Evolutionary conservation across 805 yeast species (phyloP).

Genomic region (Kazachstania kunashirensis): DNA sequence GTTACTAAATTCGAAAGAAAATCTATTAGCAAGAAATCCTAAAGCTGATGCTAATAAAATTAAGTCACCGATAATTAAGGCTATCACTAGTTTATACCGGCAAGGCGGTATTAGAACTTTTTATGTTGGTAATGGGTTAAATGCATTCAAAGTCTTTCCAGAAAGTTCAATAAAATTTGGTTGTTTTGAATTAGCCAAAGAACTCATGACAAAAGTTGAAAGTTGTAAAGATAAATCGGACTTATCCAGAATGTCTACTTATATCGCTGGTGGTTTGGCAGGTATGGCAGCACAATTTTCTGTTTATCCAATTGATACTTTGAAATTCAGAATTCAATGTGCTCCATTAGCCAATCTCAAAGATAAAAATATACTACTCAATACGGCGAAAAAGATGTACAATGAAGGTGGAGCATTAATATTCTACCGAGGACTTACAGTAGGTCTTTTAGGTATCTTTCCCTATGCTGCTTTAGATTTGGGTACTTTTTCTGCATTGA

Average conservation of each 20-base stretch:
- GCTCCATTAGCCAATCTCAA: conserved; percentile 56
- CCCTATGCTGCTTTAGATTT: conserved; percentile 95
- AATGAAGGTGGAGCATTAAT: conserved; percentile 64
- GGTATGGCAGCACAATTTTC: conserved; percentile 90
- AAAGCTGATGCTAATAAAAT: conserved; percentile 37
- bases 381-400: conserved; percentile 72
- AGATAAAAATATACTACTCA: conserved; percentile 51
- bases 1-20: conserved; percentile 46
- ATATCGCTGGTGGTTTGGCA: conserved; percentile 90
- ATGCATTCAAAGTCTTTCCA: conserved; percentile 89
- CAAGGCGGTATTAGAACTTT: conserved; percentile 85
- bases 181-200: conserved; percentile 80
- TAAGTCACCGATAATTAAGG: conserved; percentile 68
- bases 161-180: conserved; percentile 98
- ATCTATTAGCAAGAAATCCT: conserved; percentile 35
- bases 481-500: conserved; percentile 84
- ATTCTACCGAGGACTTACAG: conserved; percentile 80
- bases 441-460: conserved; percentile 92
- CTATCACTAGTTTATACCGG: conserved; percentile 68
- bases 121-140: conserved; percentile 91
- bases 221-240: conserved; percentile 63
- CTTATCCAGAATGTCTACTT: conserved; percentile 68
- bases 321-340: conserved; percentile 89
- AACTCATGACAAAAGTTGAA: conserved; percentile 61
- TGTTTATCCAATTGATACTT: conserved; percentile 91